These are phyloP conservation scores for Venturia carpophila DNA, from an alignment of 2,329 filamentous ascomycete genomes.

Conservation along the genomic window DNA sequence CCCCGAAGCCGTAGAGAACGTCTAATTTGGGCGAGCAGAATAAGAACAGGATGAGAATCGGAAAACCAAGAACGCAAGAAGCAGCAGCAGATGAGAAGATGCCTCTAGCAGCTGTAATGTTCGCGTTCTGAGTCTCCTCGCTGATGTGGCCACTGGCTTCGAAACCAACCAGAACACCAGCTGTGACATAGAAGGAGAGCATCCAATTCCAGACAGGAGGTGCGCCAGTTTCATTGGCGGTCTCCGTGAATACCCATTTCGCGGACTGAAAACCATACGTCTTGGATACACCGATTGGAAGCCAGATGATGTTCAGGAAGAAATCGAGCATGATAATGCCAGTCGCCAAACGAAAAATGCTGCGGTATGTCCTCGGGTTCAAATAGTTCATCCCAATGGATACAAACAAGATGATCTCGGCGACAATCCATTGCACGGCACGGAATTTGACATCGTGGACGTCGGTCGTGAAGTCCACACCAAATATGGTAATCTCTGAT, in stretches of 20 bases:
- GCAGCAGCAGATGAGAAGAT: slow-evolving; percentile 55
- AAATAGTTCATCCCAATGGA: slow-evolving; percentile 30
- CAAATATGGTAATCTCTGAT: slow-evolving; percentile 50
- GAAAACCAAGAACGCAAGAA: slow-evolving; percentile 49
- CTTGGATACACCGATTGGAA: slow-evolving; percentile 49
- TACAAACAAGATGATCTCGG: slow-evolving; percentile 41
- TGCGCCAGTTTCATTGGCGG: slow-evolving; percentile 44
- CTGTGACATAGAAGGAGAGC: slow-evolving; percentile 53
- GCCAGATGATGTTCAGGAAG: slow-evolving; percentile 52
- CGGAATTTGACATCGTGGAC: slow-evolving; percentile 48
- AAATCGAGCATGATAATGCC: slow-evolving; percentile 50
- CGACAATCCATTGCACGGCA: slow-evolving; percentile 53
- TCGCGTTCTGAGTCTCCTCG: slow-evolving; percentile 54
- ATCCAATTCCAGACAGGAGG: slow-evolving; percentile 56
- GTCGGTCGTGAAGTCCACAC: slow-evolving; percentile 48
- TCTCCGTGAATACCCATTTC: slow-evolving; percentile 52
- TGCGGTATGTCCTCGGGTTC: slow-evolving; percentile 36
- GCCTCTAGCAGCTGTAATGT: slow-evolving; percentile 47
- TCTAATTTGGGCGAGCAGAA: slow-evolving; percentile 51
- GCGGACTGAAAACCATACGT: slow-evolving; percentile 52
- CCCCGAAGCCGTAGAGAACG: slow-evolving; percentile 45
- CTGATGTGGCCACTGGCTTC: slow-evolving; percentile 55
- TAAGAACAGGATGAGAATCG: slow-evolving; percentile 50
- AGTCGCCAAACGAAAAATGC: slow-evolving; percentile 45
- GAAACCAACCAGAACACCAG: slow-evolving; percentile 53